These are phyloP conservation scores for Fagopyrum tataricum DNA, from an alignment of 148 eudicot genomes.

Conservation along the genomic window DNA sequence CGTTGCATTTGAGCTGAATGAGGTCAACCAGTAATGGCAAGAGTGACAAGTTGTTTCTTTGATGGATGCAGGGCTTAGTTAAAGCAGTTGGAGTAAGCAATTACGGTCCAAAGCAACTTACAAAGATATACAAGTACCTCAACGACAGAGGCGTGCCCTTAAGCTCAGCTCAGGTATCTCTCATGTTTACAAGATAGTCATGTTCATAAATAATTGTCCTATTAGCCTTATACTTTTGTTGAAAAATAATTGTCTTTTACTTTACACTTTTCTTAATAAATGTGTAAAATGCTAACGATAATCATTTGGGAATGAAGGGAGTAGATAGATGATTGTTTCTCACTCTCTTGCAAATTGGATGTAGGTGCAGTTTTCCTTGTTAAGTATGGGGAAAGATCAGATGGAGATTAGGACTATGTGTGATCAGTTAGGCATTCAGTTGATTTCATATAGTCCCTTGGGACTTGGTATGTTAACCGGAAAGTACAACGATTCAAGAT, in stretches of 20 bases:
- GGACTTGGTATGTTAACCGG: slow-evolving; percentile 99
- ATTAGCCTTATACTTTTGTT: too few relatives aligned
- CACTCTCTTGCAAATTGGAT: not conserved
- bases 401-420: slow-evolving; percentile 67
- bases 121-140: slow-evolving; percentile 69
- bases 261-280: too few relatives aligned
- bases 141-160: slow-evolving; percentile 78
- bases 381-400: slow-evolving; percentile 87
- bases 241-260: too few relatives aligned
- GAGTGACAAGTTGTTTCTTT: not conserved
- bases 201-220: not conserved
- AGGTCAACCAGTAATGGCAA: not conserved
- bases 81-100: slow-evolving; percentile 95
- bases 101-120: slow-evolving; percentile 92
- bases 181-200: not conserved
- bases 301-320: too few relatives aligned
- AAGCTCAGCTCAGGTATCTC: slow-evolving; percentile 79
- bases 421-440: slow-evolving; percentile 62
- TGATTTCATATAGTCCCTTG: slow-evolving; percentile 83
- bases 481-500: slow-evolving; percentile 59
- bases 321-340: not conserved
- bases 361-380: slow-evolving; percentile 84
- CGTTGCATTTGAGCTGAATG: not conserved
- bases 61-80: slow-evolving; percentile 74
- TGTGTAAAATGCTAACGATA: too few relatives aligned